phyloP scores from a whole-genome alignment of 2,329 filamentous ascomycete species.

The Cryoendolithus antarcticus region DNA sequence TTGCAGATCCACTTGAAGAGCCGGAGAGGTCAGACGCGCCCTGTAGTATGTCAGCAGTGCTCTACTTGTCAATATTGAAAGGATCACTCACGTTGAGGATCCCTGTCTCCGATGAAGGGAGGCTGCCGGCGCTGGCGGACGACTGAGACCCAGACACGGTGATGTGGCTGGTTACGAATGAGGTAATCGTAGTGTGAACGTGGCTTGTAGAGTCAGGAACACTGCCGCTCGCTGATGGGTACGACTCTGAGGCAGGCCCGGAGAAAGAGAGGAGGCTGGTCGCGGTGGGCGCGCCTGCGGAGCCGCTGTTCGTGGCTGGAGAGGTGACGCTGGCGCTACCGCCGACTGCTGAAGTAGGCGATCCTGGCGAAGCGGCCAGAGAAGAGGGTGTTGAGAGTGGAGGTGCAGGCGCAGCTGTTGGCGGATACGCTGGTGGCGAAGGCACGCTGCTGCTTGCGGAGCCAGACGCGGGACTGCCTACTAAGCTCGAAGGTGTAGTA shows the following conservation, averaged over 20 bases:
- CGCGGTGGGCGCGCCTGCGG: background rate
- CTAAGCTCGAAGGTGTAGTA: background rate
- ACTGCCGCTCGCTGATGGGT: too few species aligned
- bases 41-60: conserved; percentile 5
- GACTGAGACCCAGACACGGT: conserved; percentile 1
- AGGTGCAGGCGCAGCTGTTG: too few species aligned
- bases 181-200: conserved; percentile 1
- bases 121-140: background rate
- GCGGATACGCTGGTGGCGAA: too few species aligned
- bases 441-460: too few species aligned
- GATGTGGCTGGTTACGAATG: conserved; percentile 2
- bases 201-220: too few species aligned
- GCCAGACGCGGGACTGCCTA: too few species aligned
- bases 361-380: too few species aligned
- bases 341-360: too few species aligned
- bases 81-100: conserved; percentile 6
- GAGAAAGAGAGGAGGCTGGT: background rate
- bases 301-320: too few species aligned
- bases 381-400: too few species aligned
- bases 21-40: conserved; percentile 6
- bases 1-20: background rate
- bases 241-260: too few species aligned
- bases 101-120: conserved; percentile 1
- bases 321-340: too few species aligned
- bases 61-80: background rate